phyloP scores from a whole-genome alignment of 306 rosid species.

The Fragaria vesca region DNA sequence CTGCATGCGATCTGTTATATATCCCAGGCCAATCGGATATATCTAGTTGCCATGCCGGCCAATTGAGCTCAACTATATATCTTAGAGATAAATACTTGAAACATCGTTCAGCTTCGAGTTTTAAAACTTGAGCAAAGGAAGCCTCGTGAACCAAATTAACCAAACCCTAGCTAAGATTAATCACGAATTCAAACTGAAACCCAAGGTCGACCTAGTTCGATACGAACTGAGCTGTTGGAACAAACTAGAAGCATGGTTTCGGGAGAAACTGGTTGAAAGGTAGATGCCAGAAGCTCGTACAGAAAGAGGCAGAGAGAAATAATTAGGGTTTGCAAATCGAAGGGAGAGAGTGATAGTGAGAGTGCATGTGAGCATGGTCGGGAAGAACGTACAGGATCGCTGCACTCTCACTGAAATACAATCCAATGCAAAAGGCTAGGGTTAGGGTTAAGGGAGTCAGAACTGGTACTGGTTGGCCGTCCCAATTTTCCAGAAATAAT shows the following conservation, averaged over 20 bases:
- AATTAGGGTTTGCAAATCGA: neutral
- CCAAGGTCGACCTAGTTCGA: neutral
- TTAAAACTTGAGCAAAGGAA: neutral
- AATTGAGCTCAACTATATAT: neutral
- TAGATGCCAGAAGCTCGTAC: neutral
- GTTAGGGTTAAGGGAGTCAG: constrained; percentile 17
- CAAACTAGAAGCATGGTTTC: neutral
- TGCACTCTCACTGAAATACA: neutral
- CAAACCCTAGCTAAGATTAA: too few species aligned
- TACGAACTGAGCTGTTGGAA: neutral
- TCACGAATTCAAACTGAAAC: neutral
- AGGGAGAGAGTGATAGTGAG: neutral
- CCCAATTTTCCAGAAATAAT: neutral
- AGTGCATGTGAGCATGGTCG: constrained; percentile 25
- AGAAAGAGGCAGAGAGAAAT: neutral
- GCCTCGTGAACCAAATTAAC: neutral
- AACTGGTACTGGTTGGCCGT: neutral
- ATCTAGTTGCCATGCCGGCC: neutral
- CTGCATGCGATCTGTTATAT: neutral
- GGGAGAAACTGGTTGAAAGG: neutral
- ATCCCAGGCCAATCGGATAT: neutral
- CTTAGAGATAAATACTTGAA: neutral
- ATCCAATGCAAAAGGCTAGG: neutral
- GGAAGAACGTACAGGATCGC: neutral
- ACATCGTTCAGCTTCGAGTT: neutral